Evolutionary conservation across 2,329 filamentous ascomycete genomes (phyloP), one percentile per base, ranked within the genome.

Genomic region (Clarireedia homoeocarpa): DNA sequence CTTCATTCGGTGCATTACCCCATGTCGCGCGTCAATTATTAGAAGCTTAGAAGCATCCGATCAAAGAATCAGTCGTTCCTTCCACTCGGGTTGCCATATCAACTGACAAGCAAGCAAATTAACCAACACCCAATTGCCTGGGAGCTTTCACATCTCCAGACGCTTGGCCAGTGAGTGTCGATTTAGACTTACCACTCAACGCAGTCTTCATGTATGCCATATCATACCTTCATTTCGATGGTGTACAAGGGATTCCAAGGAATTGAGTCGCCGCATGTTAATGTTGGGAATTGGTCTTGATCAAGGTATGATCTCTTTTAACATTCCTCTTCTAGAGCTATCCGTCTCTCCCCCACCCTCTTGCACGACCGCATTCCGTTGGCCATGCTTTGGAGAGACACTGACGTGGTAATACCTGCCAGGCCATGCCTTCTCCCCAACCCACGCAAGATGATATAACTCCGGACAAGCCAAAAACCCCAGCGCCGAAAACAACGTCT

Each of bases 351-450:
- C 17, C 17, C 20, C n/a, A 45, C 14, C 30, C 5, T 46, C 26
- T 48, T 9, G 55, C 49, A 44, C 55, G 42, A 53, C 5, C 15
- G 23, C 15, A 38, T 36, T 27, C 10, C 17, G 27, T 26, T n/a
- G n/a, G 9, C 10, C 15, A 27, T 48, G n/a, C 38, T 48, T 24
- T 17, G 10, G 39, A 34, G 26, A 45, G 50, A 24, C 12, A 53
- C 55, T 57, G 45, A 57, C 38, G 9, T 26, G 27, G 30, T 48
- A 42, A 10, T 15, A 52, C 6, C 12, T 30, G 12, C 17, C 15
- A 57, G 55, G 52, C 55, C 50, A 57, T 57, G 55, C 55, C 55
- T 57, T 57, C 51, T 38, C 36, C 55, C 49, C 30, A 57, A 38
- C 44, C 50, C 23, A 46, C 52, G 45, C 45, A 48, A 26, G 50